Conservation (phyloP, 1,284 basidiomycete genomes). For the Rhizopogon hawkerae region DNA sequence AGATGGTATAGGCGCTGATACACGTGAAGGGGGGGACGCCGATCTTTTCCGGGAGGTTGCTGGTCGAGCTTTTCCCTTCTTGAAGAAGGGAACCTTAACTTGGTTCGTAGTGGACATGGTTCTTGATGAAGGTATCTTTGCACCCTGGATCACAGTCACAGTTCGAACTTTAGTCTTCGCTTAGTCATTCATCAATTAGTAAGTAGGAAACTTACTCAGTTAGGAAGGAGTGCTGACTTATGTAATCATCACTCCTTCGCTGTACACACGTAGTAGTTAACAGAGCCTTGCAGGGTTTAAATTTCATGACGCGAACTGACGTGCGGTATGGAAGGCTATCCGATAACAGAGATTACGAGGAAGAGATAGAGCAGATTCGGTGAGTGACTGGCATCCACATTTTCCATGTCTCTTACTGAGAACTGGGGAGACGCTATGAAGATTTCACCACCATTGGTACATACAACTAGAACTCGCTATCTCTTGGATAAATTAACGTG, state of each 20-base stretch:
- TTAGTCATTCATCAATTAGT: background rate
- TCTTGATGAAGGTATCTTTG: conserved; percentile 6
- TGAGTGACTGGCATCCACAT: conserved; percentile 9
- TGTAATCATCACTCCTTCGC: background rate
- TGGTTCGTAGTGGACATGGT: conserved; percentile 36
- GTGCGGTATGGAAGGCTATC: conserved; percentile 19
- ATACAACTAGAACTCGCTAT: conserved; percentile 14
- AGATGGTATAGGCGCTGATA: conserved; percentile 27
- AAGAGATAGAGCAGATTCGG: conserved; percentile 27
- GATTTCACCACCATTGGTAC: conserved; percentile 79
- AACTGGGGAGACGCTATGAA: conserved; percentile 55
- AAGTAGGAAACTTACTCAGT: background rate
- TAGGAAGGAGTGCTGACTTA: too few relatives aligned
- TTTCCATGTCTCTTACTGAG: conserved; percentile 13
- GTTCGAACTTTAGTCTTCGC: background rate
- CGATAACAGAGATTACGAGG: conserved; percentile 23
- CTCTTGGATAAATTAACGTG: conserved; percentile 6
- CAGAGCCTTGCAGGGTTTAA: background rate
- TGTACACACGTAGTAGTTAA: too few relatives aligned
- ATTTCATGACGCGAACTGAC: conserved; percentile 18
- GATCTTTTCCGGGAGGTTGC: conserved; percentile 67
- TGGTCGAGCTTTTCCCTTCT: conserved; percentile 72
- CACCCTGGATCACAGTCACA: too few relatives aligned
- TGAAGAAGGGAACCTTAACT: conserved; percentile 74
- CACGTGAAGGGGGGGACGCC: conserved; percentile 25